Base-by-base conservation (phyloP, 2,329 filamentous ascomycete species). In the Monosporascus sp. region DNA sequence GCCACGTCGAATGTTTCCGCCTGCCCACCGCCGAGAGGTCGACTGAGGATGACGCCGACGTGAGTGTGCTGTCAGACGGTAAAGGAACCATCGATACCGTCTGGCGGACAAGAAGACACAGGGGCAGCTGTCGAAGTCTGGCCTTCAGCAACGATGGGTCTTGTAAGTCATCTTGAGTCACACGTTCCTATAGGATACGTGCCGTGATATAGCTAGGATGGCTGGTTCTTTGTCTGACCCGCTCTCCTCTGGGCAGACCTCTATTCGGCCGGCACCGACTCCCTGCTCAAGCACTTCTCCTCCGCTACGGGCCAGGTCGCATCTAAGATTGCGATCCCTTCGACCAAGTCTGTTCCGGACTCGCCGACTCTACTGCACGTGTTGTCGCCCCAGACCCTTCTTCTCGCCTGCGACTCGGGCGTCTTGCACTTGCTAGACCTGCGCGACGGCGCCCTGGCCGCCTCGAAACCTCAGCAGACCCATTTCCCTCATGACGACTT, bases 401-500 rank as follows among this genome's bases (percentile, higher is more conserved):
- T 99, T 48, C 82, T 97, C 27, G 90, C 87, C 22, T 96, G 92
- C 60, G 94, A 99, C 74, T 94, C 90, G 2, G 90, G 90, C 51
- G 88, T 89, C 24, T 76, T 99, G 9, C 90, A 97, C 72, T 82
- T 97, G 57, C 88, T 90, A 71, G 94, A 97, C 70, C 74, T 96
- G 6, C 87, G 90, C 55, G 80, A 83, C 54, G 77, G 71, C 46
- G 72, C 77, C 0, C 78, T 88, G 45, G 72, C 77, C 0, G 73
- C 72, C 37, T 73, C 81, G 11, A 86, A 82, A 58, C 90, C 90
- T 1, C 81, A 86, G 22, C 88, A 92, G 65, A 91, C 90, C 9
- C 87, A 93, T 67, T 85, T 85, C 57, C 93, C 93, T 1, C 94
- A 99, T 72, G 85, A 89, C 62, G 93, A 97, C 74, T 97, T 96